Percentiles rank a stretch among this genome's conserved stretches.
phyloP scores from a whole-genome alignment of 2,329 filamentous ascomycete species.

The Pochonia chlamydosporia region DNA sequence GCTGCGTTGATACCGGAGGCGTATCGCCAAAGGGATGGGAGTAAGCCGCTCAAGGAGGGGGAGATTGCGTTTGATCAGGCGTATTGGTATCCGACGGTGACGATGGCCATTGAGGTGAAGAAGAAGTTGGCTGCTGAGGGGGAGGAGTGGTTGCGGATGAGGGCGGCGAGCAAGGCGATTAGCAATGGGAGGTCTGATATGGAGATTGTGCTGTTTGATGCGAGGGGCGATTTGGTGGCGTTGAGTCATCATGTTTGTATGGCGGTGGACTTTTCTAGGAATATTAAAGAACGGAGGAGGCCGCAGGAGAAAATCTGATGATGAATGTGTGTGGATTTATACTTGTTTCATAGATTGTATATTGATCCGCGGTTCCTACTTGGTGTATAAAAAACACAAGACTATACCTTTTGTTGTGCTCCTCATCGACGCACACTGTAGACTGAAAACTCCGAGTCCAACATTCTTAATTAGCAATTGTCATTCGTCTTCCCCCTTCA shows the following conservation, averaged over 20 bases:
- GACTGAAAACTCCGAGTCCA: too few relatives aligned
- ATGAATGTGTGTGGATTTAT: too few relatives aligned
- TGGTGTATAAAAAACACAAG: not conserved
- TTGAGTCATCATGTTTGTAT: conserved; percentile 25
- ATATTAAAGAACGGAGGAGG: conserved; percentile 9
- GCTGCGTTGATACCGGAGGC: conserved; percentile 61
- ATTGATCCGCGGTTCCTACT: too few relatives aligned
- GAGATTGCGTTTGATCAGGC: conserved; percentile 20
- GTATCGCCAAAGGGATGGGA: conserved; percentile 27
- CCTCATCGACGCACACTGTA: too few relatives aligned
- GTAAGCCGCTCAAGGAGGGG: conserved; percentile 8
- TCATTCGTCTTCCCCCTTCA: not conserved
- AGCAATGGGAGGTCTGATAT: conserved; percentile 69
- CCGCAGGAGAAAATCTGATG: not conserved
- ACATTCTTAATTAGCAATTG: too few relatives aligned
- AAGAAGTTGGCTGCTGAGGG: conserved; percentile 62
- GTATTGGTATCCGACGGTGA: conserved; percentile 72
- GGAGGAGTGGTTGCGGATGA: conserved; percentile 65
- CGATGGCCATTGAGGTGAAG: conserved; percentile 73
- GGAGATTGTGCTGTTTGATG: conserved; percentile 62
- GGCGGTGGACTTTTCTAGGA: conserved; percentile 20
- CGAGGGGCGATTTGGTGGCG: conserved; percentile 21
- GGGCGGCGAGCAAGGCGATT: conserved; percentile 60
- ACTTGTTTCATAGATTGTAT: too few relatives aligned
- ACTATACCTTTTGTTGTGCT: too few relatives aligned